Percentiles rank a stretch among this genome's conserved stretches.
Evolutionary conservation across 345 rosid species (phyloP).

Genomic region (Theobroma cacao): DNA sequence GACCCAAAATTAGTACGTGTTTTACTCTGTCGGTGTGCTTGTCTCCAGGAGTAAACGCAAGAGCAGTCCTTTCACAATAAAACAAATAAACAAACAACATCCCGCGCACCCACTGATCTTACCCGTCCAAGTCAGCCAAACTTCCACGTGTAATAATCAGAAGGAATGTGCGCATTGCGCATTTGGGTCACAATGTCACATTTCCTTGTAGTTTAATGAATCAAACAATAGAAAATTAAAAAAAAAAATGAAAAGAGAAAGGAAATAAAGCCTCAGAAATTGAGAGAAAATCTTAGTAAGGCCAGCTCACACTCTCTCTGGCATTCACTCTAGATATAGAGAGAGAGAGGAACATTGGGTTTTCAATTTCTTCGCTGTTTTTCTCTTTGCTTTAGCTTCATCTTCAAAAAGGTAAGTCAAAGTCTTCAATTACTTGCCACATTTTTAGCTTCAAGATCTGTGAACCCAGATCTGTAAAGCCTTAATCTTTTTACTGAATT

Average conservation of each 20-base stretch:
- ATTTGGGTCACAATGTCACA: too few relatives aligned
- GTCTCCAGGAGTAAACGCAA: too few relatives aligned
- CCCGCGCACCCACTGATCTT: too few relatives aligned
- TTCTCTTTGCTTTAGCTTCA: not conserved
- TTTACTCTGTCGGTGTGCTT: too few relatives aligned
- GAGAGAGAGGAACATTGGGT: not conserved
- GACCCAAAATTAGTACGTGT: too few relatives aligned
- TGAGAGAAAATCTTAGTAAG: not conserved
- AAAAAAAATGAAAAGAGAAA: not conserved
- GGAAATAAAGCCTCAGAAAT: not conserved
- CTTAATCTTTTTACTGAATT: not conserved
- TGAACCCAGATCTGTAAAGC: constrained; percentile 7
- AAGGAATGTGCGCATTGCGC: too few relatives aligned
- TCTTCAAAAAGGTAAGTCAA: not conserved
- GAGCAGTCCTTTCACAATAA: too few relatives aligned
- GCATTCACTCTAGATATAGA: not conserved
- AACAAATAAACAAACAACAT: too few relatives aligned
- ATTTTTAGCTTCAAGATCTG: not conserved
- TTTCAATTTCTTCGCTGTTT: not conserved
- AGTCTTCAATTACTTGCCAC: not conserved
- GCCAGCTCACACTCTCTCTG: not conserved
- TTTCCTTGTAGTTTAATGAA: too few relatives aligned
- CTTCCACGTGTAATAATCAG: too few relatives aligned
- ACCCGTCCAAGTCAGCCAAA: too few relatives aligned
- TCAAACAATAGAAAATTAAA: too few relatives aligned